Evolutionary conservation across 495 filamentous ascomycete genomes (phyloP), one percentile per base, ranked within the genome.

Genomic region (Annulohypoxylon stygium): DNA sequence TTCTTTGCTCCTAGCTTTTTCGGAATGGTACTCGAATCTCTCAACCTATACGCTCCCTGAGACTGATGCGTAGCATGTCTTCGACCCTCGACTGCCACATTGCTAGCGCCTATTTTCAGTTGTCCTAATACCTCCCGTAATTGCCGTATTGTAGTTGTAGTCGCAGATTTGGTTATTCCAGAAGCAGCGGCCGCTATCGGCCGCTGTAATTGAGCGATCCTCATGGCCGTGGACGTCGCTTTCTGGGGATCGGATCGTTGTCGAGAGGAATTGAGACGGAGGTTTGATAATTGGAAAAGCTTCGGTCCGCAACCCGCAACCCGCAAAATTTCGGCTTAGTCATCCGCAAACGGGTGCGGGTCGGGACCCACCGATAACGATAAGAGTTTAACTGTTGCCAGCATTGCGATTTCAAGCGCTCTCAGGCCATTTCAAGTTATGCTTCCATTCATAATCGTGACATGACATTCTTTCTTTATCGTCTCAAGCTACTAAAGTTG

Each of bases 1-100:
- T 93, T 95, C 85, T 99, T 99, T 4, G 94, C 94, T 53, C 96
- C 96, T 62, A 98, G 86, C 77, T 97, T 93, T 84, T 97, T 98
- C 64, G 96, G 94, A 12, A 94, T 88, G 1, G 94, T 93, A 78
- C 97, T 91, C 79, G 93, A 93, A 37, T 90, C 89, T 78, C 89
- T 88, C 71, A 91, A 81, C 80, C 91, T 97, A 80, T 95, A 95
- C 60, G 93, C 90, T 75, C 93, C 93, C 86, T 97, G 93, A 30
- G 93, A 82, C 79, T 92, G 91, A 85, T 97, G 93, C 2, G 92
- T 89, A 71, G 97, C 95, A 81, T 94, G 86, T 75, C 96, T 84
- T 65, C 83, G 78, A 75, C 85, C 85, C 61, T 82, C 79, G 60
- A 82, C 80, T 69, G 74, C 83, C 50, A 80, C 80, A 53, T 72